These are phyloP conservation scores for Hondaea fermentalgiana DNA, from an alignment of 108 stramenopile genomes.

Conservation along the genomic window DNA sequence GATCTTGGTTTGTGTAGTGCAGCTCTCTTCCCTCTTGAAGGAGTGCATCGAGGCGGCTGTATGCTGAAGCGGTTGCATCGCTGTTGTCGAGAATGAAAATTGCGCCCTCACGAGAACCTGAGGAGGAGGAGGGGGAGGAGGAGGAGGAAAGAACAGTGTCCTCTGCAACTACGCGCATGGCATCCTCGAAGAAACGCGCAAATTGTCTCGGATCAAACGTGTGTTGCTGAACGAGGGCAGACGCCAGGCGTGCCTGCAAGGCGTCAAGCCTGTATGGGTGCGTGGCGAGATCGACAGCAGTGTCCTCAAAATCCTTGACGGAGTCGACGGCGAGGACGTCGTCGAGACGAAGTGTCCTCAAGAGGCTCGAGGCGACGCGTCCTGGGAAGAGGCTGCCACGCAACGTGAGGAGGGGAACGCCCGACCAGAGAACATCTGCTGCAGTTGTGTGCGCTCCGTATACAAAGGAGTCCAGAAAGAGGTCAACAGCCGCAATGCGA, in stretches of 20 bases:
- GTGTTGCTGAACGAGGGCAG: conserved; percentile 9
- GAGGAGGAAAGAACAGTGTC: neutral
- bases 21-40: neutral
- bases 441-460: conserved; percentile 53
- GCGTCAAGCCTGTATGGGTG: conserved; percentile 1
- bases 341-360: conserved; percentile 21
- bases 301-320: conserved; percentile 30
- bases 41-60: neutral
- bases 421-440: conserved; percentile 44
- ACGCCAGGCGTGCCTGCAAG: conserved; percentile 9
- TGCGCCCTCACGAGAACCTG: too few relatives aligned
- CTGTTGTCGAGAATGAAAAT: too few relatives aligned
- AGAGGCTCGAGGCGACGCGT: conserved; percentile 36
- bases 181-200: conserved; percentile 22
- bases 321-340: conserved; percentile 20
- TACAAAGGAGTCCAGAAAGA: conserved; percentile 38
- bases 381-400: conserved; percentile 23
- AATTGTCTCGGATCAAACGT: conserved; percentile 21
- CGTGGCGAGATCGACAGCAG: conserved; percentile 23
- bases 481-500: conserved; percentile 22
- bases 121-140: too few relatives aligned
- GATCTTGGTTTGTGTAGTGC: neutral
- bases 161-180: neutral
- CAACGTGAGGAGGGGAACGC: conserved; percentile 38
- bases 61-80: too few relatives aligned